A percentile compares a stretch with the other conserved stretches of the same genome.
phyloP scores from a whole-genome alignment of 2,329 filamentous ascomycete genomes.

The Plectosphaerella sp. region DNA sequence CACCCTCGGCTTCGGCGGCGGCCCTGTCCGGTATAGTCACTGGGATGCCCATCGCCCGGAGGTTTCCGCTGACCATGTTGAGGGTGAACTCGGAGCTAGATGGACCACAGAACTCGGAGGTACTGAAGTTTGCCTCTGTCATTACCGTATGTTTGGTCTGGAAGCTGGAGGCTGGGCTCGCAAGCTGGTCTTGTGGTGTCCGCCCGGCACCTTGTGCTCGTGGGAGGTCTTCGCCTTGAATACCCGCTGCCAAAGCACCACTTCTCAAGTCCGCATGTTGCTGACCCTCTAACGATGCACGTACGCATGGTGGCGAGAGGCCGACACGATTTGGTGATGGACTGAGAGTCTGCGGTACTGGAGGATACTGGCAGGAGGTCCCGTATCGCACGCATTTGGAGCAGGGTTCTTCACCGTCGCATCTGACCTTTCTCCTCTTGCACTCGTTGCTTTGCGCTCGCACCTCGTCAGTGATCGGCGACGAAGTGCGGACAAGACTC shows the following conservation, averaged over 20 bases:
- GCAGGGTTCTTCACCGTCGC: neutral
- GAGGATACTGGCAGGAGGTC: neutral
- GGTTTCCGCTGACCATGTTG: neutral
- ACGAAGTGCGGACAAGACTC: neutral
- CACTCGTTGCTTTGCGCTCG: neutral
- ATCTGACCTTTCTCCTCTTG: neutral
- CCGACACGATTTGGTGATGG: neutral
- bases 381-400: neutral
- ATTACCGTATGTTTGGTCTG: neutral
- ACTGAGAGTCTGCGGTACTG: neutral
- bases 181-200: neutral
- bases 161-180: neutral
- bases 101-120: neutral
- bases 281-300: no score
- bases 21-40: neutral
- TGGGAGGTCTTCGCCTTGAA: no score
- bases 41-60: neutral
- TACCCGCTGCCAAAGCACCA: no score
- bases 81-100: neutral
- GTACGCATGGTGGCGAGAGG: no score
- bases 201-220: neutral
- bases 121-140: neutral
- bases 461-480: neutral
- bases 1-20: neutral
- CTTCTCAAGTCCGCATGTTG: no score